A percentile compares a stretch with the other conserved stretches of the same genome.
These are phyloP conservation scores for Lipomyces sp. DNA, from an alignment of 805 yeast species.

Conservation along the genomic window DNA sequence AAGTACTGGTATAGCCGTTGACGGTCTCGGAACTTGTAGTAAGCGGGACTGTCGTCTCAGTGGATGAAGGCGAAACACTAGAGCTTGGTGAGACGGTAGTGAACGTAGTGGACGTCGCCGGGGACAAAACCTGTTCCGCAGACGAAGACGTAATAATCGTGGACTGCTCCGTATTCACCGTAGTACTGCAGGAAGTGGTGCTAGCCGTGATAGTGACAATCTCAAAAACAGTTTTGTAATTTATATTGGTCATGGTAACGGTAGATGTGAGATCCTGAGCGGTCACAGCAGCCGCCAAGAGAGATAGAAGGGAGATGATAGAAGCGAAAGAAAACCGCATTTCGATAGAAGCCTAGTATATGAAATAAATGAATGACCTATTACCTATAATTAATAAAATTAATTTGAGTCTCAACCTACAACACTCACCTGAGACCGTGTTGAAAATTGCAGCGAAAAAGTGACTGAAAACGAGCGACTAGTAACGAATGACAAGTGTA, in stretches of 20 bases:
- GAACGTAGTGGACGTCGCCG: neutral
- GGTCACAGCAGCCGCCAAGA: constrained; percentile 9
- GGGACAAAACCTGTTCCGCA: neutral
- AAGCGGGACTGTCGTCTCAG: neutral
- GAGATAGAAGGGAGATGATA: constrained; percentile 8
- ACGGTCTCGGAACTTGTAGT: constrained; percentile 2
- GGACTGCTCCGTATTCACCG: neutral
- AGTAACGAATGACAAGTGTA: neutral
- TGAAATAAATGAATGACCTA: neutral
- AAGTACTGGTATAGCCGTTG: constrained; percentile 15
- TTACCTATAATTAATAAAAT: neutral
- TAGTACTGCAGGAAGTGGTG: constrained; percentile 3
- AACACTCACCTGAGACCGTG: neutral
- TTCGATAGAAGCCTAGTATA: neutral
- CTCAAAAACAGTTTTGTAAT: neutral
- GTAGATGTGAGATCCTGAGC: constrained; percentile 20
- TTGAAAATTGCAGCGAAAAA: neutral
- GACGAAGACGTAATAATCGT: neutral
- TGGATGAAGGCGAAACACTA: neutral
- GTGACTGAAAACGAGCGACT: constrained; percentile 10
- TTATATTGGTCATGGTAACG: neutral
- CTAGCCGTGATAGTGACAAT: constrained; percentile 14
- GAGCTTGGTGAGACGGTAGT: neutral
- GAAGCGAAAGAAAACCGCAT: constrained; percentile 20
- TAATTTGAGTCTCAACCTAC: neutral